Base-by-base conservation (phyloP, 768 basidiomycete genomes). In the Crassisporium funariophilum region DNA sequence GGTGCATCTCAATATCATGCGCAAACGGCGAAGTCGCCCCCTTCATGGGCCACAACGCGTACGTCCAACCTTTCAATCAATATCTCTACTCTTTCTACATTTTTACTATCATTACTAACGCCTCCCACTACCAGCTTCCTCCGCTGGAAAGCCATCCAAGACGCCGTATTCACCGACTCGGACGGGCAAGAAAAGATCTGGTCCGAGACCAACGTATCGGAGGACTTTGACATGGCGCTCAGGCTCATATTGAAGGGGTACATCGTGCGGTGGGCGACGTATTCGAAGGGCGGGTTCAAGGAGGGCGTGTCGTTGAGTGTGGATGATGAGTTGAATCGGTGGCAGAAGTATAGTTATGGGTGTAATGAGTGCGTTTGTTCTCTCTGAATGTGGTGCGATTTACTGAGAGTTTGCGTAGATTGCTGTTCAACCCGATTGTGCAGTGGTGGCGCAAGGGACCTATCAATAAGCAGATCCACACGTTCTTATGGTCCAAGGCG, bases 281-380 rank as follows among this genome's bases (percentile, higher is more conserved):
- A 95, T 63, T 84, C 83, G 1, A 75, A 84, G n/a, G 83, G 88
- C 25, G 84, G 75, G 4, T 95, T 94, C 75, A 88, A 93, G 68
- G 92, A 95, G 62, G 93, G 93, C 54, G 92, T 95, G 20, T 88
- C 86, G 1, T 73, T 95, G 21, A 92, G 88, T 3, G 81, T 83
- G 53, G 91, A 93, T 47, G 92, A 95, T 62, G 92, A 95, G 62
- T 64, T 94, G 36, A 93, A 92, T 57, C 68, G 92, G 3, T 95
- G 92, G 92, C 89, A 93, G 49, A 95, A 94, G 50, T 79, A 78
- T 54, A 66, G 80, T 41, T 84, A 66, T 76, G 82, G 74, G 71
- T 85, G 67, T 68, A 82, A 70, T 73, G 86, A 75, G 73, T 86
- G 47, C n/a, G n/a, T n/a, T n/a, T n/a, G n/a, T n/a, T n/a, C n/a